These are phyloP conservation scores for Beauveria caledonica DNA, from an alignment of 2,329 filamentous ascomycete species.

Conservation along the genomic window DNA sequence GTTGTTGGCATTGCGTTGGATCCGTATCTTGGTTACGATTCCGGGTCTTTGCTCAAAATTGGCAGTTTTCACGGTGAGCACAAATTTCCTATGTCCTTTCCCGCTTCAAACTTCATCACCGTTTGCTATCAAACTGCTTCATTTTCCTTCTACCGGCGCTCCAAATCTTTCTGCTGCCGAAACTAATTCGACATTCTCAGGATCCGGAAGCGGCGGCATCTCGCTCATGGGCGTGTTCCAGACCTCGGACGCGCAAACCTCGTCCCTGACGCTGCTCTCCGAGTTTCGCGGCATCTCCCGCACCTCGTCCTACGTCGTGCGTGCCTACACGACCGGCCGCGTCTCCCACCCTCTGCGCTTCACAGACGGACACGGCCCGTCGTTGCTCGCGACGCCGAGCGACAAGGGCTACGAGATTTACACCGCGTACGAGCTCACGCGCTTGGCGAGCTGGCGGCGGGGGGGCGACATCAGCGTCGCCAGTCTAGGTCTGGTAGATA, in stretches of 20 bases:
- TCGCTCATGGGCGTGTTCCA: slow-evolving; percentile 35
- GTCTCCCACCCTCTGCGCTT: background rate
- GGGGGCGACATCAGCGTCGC: slow-evolving; percentile 44
- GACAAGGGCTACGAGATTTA: slow-evolving; percentile 72
- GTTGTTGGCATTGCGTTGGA: slow-evolving; percentile 63
- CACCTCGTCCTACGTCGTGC: background rate
- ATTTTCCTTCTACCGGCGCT: background rate
- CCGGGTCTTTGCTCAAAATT: slow-evolving; percentile 65
- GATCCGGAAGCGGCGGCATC: slow-evolving; percentile 53
- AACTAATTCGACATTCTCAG: slow-evolving; percentile 22
- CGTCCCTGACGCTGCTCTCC: background rate
- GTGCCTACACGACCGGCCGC: slow-evolving; percentile 7
- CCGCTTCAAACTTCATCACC: background rate
- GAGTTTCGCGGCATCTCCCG: background rate
- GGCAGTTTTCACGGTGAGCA: slow-evolving; percentile 65
- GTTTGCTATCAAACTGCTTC: background rate
- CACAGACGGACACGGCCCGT: background rate
- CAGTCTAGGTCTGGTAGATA: slow-evolving; percentile 69
- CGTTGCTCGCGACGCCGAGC: slow-evolving; percentile 20
- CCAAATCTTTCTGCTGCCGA: background rate
- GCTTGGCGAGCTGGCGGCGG: slow-evolving; percentile 38
- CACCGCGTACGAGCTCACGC: slow-evolving; percentile 59
- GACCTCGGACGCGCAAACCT: background rate
- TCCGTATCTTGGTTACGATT: slow-evolving; percentile 68
- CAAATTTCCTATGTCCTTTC: background rate